Evolutionary conservation across 371 early-diverging fungal genomes (phyloP), one percentile per base, ranked within the genome.

Genomic region (Saksenaea oblongispora): DNA sequence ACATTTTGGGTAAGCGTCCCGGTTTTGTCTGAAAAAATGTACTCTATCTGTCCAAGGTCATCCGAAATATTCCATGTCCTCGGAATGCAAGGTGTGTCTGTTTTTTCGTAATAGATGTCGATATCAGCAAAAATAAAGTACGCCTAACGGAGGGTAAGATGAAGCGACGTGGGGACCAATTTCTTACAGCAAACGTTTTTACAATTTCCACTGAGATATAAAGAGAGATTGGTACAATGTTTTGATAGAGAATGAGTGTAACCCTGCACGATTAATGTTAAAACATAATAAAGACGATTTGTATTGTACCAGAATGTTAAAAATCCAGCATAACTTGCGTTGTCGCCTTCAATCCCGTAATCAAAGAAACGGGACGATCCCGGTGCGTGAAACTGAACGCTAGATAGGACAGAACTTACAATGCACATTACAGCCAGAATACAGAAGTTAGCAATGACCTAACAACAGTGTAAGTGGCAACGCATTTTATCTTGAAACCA

Each of bases 21-120:
- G 0, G 93, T 91, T 66, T 98, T 98, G 82, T 98, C 98, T n/a
- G 93, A 91, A 64, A 98, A 93, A n/a, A 98, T 86, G 79, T 95
- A 97, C 65, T 97, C 93, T 63, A 98, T 92, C 70, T 94, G 93
- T n/a, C 99, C 93, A 53, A 90, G 76, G 63, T 93, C 92, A 57
- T 93, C 93, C 11, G 91, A 88, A 55, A 93, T 84, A 57, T 88
- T 96, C 91, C 96, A 96, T 22, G 94, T 91, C 62, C 92, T 89
- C 1, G 96, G 90, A 9, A 88, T 77, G 73, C 95, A 94, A 7
- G 92, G 89, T 28, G 87, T 84, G 58, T 96, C 88, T 3, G 85
- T 83, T 28, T 84, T 82, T 51, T 84, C 88, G 69, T 95, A 83
- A 67, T 95, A 96, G 91, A 95, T 90, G 72, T 95, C 93, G 3